phyloP scores from a whole-genome alignment of 306 rosid genomes.

The Prunus campanulata region DNA sequence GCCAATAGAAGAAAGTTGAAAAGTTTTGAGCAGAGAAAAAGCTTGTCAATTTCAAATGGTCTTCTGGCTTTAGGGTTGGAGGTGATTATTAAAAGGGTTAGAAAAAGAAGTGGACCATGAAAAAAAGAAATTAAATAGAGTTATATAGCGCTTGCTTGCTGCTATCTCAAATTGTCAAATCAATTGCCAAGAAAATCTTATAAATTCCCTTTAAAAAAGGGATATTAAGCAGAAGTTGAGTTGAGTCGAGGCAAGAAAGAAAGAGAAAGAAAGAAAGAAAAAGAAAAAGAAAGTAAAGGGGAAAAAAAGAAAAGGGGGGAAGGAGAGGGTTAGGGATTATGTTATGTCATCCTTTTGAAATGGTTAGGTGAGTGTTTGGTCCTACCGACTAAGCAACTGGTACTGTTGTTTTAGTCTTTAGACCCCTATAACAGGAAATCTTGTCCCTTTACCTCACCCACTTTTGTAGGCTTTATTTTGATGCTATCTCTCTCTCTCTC shows the following conservation, averaged over 20 bases:
- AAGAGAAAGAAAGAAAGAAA: neutral
- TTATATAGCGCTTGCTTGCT: neutral
- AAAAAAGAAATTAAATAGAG: conserved; percentile 5
- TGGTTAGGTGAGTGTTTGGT: conserved; percentile 58
- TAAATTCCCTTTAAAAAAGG: neutral
- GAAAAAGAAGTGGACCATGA: conserved; percentile 1
- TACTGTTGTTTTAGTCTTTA: conserved; percentile 40
- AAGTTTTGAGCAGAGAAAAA: conserved; percentile 34
- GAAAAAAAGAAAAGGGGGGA: neutral
- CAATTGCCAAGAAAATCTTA: conserved; percentile 21
- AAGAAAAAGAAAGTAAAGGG: neutral
- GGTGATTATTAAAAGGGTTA: conserved; percentile 21
- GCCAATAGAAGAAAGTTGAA: conserved; percentile 51
- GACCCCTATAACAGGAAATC: conserved; percentile 45
- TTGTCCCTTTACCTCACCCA: conserved; percentile 45
- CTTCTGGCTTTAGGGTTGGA: conserved; percentile 44
- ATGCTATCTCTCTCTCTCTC: conserved; percentile 24
- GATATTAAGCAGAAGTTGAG: too few relatives aligned
- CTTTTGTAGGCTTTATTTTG: conserved; percentile 38
- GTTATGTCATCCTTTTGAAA: conserved; percentile 1
- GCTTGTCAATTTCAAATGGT: conserved; percentile 50
- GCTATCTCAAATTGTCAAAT: conserved; percentile 13
- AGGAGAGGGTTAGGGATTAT: neutral
- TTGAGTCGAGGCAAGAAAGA: neutral
- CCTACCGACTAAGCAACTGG: conserved; percentile 51